A percentile compares a stretch with the other conserved stretches of the same genome.
phyloP scores from a whole-genome alignment of 1,284 basidiomycete species.

The Apiotrichum veenhuisii region DNA sequence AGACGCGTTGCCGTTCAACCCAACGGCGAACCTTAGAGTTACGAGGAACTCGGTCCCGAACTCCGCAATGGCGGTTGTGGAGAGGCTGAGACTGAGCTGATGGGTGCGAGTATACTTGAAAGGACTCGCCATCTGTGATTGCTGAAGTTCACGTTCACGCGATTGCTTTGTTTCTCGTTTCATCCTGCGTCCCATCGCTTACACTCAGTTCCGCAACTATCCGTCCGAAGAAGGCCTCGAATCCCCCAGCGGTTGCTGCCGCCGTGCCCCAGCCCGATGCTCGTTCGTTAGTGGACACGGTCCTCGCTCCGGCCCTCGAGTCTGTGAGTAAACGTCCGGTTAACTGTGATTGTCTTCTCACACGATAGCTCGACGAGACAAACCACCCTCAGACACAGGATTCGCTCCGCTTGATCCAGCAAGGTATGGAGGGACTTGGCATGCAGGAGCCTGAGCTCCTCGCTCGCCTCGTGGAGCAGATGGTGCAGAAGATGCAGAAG shows the following conservation, averaged over 20 bases:
- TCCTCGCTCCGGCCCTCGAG: not conserved
- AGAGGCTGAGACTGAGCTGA: too few relatives aligned
- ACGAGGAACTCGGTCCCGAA: constrained; percentile 4
- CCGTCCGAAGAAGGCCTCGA: not conserved
- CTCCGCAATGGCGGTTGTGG: too few relatives aligned
- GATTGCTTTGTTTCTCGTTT: too few relatives aligned
- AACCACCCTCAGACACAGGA: constrained; percentile 83
- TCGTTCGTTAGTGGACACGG: not conserved
- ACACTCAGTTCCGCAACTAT: not conserved
- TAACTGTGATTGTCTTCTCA: not conserved
- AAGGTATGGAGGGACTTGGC: constrained; percentile 80
- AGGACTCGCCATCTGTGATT: too few relatives aligned
- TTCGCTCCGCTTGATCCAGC: constrained; percentile 78
- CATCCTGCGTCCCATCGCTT: too few relatives aligned
- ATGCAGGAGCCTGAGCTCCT: constrained; percentile 75
- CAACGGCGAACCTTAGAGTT: not conserved
- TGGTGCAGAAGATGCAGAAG: constrained; percentile 68
- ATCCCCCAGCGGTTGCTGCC: not conserved
- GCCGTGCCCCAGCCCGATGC: not conserved
- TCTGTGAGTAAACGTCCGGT: constrained; percentile 31
- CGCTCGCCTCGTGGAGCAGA: constrained; percentile 79
- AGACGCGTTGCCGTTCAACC: not conserved
- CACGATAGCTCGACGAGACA: constrained; percentile 61
- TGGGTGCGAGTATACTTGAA: too few relatives aligned
- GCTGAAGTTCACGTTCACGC: too few relatives aligned